Percentiles rank a stretch among this genome's conserved stretches.
phyloP scores from a whole-genome alignment of 345 rosid genomes.

The Abelmoschus esculentus region DNA sequence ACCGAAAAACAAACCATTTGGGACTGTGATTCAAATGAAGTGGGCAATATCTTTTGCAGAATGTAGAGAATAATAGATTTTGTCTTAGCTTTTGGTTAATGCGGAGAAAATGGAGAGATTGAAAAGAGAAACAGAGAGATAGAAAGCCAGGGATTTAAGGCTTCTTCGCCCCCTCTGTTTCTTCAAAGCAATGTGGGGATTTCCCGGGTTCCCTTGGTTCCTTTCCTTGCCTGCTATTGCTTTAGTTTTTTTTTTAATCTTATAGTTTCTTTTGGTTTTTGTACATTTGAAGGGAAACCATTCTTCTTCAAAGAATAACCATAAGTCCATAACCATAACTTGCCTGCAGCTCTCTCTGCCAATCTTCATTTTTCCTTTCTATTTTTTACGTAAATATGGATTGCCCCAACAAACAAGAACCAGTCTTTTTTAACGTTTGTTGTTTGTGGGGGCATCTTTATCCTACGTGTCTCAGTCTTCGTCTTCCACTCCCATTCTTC shows the following conservation, averaged over 20 bases:
- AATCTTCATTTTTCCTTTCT: no score
- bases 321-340: no score
- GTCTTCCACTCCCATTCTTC: background rate
- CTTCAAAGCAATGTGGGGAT: background rate
- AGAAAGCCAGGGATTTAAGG: constrained; percentile 28
- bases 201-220: constrained; percentile 7
- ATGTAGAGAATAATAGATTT: no score
- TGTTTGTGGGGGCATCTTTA: background rate
- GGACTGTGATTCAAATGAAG: background rate
- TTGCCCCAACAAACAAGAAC: background rate
- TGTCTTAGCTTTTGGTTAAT: no score
- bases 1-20: constrained; percentile 14
- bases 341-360: no score
- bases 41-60: no score
- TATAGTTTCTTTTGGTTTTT: background rate
- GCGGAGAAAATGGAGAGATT: constrained; percentile 9
- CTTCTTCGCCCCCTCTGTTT: background rate
- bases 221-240: constrained; percentile 11
- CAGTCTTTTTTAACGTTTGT: constrained; percentile 1
- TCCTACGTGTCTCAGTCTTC: constrained; percentile 3
- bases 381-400: no score
- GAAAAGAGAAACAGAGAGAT: constrained; percentile 15
- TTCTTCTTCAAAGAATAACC: background rate
- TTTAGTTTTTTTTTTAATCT: background rate
- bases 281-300: background rate